Evolutionary conservation across 2,329 filamentous ascomycete species (phyloP).

Genomic region (Exophiala xenobiotica): DNA sequence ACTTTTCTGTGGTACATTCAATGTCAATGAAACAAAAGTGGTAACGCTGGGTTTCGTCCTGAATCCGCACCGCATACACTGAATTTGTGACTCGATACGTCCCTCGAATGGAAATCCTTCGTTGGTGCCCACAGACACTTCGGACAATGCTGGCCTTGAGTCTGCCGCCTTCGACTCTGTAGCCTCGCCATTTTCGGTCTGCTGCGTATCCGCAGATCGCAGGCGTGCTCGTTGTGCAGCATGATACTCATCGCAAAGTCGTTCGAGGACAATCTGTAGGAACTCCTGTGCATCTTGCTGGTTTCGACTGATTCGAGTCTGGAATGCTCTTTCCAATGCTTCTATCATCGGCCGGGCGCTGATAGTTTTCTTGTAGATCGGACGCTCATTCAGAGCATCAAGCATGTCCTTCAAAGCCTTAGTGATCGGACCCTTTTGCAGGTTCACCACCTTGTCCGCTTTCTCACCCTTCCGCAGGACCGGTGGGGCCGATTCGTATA

Average conservation of each 20-base stretch:
- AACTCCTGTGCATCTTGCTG: constrained; percentile 99
- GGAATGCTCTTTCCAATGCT: constrained; percentile 80
- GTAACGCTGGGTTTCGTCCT: constrained; percentile 80
- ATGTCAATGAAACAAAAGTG: constrained; percentile 85
- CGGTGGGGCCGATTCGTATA: constrained; percentile 64
- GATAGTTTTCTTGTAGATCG: constrained; percentile 90
- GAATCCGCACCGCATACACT: constrained; percentile 87
- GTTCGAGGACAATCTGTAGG: constrained; percentile 86
- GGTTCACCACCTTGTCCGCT: constrained; percentile 53
- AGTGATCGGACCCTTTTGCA: constrained; percentile 82
- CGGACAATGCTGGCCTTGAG: constrained; percentile 34
- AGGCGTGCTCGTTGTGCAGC: constrained; percentile 72
- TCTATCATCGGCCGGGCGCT: constrained; percentile 81
- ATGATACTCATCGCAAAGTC: constrained; percentile 90
- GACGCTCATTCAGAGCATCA: constrained; percentile 87
- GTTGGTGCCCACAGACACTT: constrained; percentile 41
- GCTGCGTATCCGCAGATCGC: constrained; percentile 32
- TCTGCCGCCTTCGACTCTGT: constrained; percentile 36
- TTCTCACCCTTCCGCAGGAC: constrained; percentile 39
- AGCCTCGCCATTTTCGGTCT: constrained; percentile 34
- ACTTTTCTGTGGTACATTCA: constrained; percentile 82
- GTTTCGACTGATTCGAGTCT: constrained; percentile 84
- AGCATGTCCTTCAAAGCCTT: constrained; percentile 87
- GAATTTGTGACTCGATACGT: constrained; percentile 87
- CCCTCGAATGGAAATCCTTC: constrained; percentile 90